A percentile compares a stretch with the other conserved stretches of the same genome.
These are phyloP conservation scores for Kodamaea fungicola DNA, from an alignment of 1,139 yeast species.

Conservation along the genomic window DNA sequence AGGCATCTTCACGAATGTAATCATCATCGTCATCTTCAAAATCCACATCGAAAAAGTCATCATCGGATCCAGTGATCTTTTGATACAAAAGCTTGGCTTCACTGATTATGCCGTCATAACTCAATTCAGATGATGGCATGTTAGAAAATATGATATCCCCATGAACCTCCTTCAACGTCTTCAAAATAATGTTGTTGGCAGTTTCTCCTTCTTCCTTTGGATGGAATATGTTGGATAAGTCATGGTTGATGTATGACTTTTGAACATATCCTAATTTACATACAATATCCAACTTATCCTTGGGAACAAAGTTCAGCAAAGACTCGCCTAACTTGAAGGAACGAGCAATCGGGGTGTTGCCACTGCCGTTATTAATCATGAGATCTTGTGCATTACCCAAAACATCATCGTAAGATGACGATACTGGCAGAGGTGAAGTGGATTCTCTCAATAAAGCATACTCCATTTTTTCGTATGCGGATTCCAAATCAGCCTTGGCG, in stretches of 20 bases:
- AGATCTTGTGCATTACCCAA: constrained; percentile 55
- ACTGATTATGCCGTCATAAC: constrained; percentile 85
- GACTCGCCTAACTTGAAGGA: constrained; percentile 86
- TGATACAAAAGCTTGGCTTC: constrained; percentile 77
- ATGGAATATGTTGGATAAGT: constrained; percentile 37
- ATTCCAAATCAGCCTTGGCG: constrained; percentile 76
- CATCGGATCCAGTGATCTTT: constrained; percentile 84
- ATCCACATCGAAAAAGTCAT: constrained; percentile 92
- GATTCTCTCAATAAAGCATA: constrained; percentile 76
- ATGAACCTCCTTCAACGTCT: constrained; percentile 26
- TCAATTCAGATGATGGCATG: constrained; percentile 78
- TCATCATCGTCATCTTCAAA: constrained; percentile 90
- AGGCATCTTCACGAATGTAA: constrained; percentile 10
- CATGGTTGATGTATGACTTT: constrained; percentile 49
- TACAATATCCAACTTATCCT: constrained; percentile 71
- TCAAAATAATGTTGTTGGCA: constrained; percentile 27
- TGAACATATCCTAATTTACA: constrained; percentile 83
- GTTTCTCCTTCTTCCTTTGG: constrained; percentile 23
- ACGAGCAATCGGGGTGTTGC: constrained; percentile 57
- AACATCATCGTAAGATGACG: constrained; percentile 21
- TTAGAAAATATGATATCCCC: constrained; percentile 58
- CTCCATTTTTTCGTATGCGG: constrained; percentile 79
- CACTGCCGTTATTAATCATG: constrained; percentile 31
- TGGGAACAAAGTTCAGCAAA: constrained; percentile 78
- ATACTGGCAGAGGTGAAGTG: constrained; percentile 22